Evolutionary conservation across 2,329 filamentous ascomycete species (phyloP), one percentile per base, ranked within the genome.

Genomic region (Coniochaeta hoffmannii): DNA sequence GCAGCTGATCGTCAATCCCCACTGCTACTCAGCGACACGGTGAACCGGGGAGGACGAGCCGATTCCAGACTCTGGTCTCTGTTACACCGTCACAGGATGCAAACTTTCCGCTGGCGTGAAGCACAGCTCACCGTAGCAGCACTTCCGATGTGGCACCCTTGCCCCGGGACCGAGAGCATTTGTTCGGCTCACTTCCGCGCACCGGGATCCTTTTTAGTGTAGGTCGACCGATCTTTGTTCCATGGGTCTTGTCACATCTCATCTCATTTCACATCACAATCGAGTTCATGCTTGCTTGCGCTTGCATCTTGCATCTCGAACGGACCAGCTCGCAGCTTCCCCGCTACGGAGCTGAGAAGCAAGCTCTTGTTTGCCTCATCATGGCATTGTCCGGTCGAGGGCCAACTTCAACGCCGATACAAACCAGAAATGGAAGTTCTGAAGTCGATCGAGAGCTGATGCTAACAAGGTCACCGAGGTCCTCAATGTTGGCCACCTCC

Each of bases 251-350:
- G 35, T 14, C 15, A 10, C 11, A 30, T 55, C 53, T 36, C 53
- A 55, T 49, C 44, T 55, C 53, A 50, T 50, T 54, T 55, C 17
- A 50, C 44, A 31, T 50, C 41, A 34, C 53, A 49, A 36, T 50
- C n/a, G 24, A 14, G 38, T 17, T 19, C 11, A 19, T 41, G 17
- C 22, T 15, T 41, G 15, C 36, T 22, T 34, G 53, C 7, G 28
- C 5, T 32, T 22, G 36, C 53, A 44, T 44, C 34, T 19, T 51
- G 31, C 31, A 34, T 51, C 6, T 31, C 22, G 52, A 41, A 41
- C 36, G 36, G 36, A 41, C 17, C n/a, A 41, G 17, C 36, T 19
- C 10, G 36, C 36, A 41, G 36, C 36, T 10, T 41, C 36, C 36
- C n/a, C 36, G 36, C 12, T 32, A 12, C 30, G 7, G n/a, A 22